These are phyloP conservation scores for Aspergillus arachidicola DNA, from an alignment of 2,329 filamentous ascomycete genomes.

Conservation along the genomic window DNA sequence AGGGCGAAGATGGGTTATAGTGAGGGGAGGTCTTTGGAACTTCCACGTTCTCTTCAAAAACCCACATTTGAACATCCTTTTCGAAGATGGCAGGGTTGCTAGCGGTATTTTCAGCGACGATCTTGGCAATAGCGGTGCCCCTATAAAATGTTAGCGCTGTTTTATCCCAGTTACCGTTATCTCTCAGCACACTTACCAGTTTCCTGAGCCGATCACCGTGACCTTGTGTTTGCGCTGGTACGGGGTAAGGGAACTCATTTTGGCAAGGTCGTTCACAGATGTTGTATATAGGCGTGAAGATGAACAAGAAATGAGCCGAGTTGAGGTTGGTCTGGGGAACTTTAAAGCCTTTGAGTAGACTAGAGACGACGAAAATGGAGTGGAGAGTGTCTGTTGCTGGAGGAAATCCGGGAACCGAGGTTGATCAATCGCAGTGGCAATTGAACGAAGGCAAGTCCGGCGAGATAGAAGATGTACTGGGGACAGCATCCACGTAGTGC, in stretches of 20 bases:
- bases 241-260: constrained; percentile 36
- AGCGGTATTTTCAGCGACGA: constrained; percentile 88
- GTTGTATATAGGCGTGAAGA: constrained; percentile 13
- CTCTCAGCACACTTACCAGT: constrained; percentile 65
- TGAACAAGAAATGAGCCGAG: constrained; percentile 16
- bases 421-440: constrained; percentile 23
- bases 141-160: constrained; percentile 83
- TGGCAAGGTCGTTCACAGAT: constrained; percentile 16
- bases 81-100: constrained; percentile 81
- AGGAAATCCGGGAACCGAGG: constrained; percentile 33
- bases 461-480: constrained; percentile 20
- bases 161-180: constrained; percentile 55
- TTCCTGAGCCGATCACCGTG: constrained; percentile 91
- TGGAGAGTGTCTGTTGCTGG: constrained; percentile 22
- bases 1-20: constrained; percentile 78
- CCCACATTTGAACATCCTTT: constrained; percentile 95
- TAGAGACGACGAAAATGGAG: constrained; percentile 18
- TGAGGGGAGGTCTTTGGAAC: constrained; percentile 72
- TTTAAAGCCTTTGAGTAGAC: constrained; percentile 23
- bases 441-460: constrained; percentile 28
- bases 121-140: constrained; percentile 97
- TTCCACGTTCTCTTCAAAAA: constrained; percentile 87
- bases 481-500: constrained; percentile 21
- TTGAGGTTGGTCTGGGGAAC: constrained; percentile 13
- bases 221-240: constrained; percentile 43